Conservation (phyloP, 2,329 filamentous ascomycete genomes). For the Plenodomus lindquistii region DNA sequence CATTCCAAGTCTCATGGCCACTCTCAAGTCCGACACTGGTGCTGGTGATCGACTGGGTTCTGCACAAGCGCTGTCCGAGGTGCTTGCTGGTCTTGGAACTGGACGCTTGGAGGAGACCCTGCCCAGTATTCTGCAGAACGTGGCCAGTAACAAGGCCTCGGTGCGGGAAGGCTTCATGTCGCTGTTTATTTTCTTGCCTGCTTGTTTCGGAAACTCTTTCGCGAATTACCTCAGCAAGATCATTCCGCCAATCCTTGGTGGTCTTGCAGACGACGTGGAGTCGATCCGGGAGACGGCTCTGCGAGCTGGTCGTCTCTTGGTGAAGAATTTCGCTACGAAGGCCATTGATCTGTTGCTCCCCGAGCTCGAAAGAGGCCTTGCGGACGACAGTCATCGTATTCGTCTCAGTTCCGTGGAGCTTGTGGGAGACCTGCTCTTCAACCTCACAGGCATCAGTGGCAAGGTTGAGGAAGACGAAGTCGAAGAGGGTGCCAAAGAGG, state of each 20-base stretch:
- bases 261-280: conserved; percentile 93
- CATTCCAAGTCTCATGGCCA: conserved; percentile 96
- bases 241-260: conserved; percentile 91
- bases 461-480: conserved; percentile 76
- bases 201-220: conserved; percentile 98
- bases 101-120: conserved; percentile 91
- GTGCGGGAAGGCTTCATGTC: conserved; percentile 99
- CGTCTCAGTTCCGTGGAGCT: conserved; percentile 97
- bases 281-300: conserved; percentile 96
- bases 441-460: conserved; percentile 89
- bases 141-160: conserved; percentile 83
- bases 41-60: conserved; percentile 95
- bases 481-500: conserved; percentile 80
- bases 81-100: conserved; percentile 92
- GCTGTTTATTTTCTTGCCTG: conserved; percentile 97
- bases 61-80: conserved; percentile 93
- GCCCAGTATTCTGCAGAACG: conserved; percentile 94
- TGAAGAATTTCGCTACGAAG: conserved; percentile 97
- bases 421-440: conserved; percentile 95
- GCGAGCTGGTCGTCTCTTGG: conserved; percentile 86
- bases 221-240: conserved; percentile 93
- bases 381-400: conserved; percentile 97
- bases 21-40: conserved; percentile 94
- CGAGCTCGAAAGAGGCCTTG: conserved; percentile 91
- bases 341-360: conserved; percentile 92